phyloP scores from a whole-genome alignment of 202 grass and related monocot genomes.

The Schoenoplectus tabernaemontani region DNA sequence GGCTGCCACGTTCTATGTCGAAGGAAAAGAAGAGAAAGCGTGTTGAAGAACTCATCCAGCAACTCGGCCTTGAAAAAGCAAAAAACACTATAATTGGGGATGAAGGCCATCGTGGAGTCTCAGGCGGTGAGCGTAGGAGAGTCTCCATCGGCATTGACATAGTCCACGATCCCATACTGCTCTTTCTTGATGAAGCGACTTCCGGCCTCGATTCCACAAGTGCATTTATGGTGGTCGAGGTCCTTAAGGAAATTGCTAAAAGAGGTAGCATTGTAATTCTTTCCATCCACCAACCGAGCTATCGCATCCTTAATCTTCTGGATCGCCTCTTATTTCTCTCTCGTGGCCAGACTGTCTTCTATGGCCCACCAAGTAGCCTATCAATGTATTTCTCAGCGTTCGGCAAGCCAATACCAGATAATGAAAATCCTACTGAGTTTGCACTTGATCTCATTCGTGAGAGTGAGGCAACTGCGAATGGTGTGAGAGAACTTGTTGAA shows the following conservation, averaged over 20 bases:
- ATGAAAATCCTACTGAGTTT: slow-evolving; percentile 68
- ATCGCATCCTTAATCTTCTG: slow-evolving; percentile 54
- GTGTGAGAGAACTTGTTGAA: slow-evolving; percentile 28
- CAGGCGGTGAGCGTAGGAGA: slow-evolving; percentile 59
- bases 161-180: slow-evolving; percentile 65
- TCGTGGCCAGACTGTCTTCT: slow-evolving; percentile 54
- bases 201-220: slow-evolving; percentile 65
- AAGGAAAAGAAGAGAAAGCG: slow-evolving; percentile 42
- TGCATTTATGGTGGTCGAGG: slow-evolving; percentile 62
- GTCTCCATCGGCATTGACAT: slow-evolving; percentile 76
- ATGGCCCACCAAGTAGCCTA: slow-evolving; percentile 32
- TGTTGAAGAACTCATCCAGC: slow-evolving; percentile 53
- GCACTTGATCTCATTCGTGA: slow-evolving; percentile 58
- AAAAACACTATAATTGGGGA: slow-evolving; percentile 76
- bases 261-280: slow-evolving; percentile 62
- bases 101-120: slow-evolving; percentile 60
- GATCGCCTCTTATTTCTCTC: slow-evolving; percentile 60
- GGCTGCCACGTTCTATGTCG: slow-evolving; percentile 49
- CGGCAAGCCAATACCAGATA: slow-evolving; percentile 45
- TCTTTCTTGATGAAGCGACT: slow-evolving; percentile 70
- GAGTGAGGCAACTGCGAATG: slow-evolving; percentile 28
- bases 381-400: slow-evolving; percentile 42
- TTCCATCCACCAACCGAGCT: slow-evolving; percentile 60
- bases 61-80: slow-evolving; percentile 45
- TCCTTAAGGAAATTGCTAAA: slow-evolving; percentile 50